Evolutionary conservation across 108 stramenopile species (phyloP), one percentile per base, ranked within the genome.

Genomic region (Nitzschia palea): DNA sequence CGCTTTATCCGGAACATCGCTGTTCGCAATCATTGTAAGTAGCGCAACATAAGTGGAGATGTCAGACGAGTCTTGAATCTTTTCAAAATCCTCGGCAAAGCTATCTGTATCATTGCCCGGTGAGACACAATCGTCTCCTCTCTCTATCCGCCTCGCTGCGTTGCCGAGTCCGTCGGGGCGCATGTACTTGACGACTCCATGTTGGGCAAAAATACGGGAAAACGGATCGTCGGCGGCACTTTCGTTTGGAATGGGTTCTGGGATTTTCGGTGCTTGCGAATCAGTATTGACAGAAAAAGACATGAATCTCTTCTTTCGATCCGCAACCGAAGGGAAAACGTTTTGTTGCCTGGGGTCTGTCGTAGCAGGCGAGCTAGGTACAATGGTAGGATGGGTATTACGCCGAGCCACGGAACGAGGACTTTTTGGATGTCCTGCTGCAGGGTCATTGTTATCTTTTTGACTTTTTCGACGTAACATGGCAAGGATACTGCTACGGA

Each of bases 81-180:
- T 18, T n/a, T 60, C 59, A 2, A 60, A 43, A 25, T 28, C 40
- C 17, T 22, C 4, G 23, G 17, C 22, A 1, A 42, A 5, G 26
- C 59, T 43, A 26, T 9, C 25, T 10, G 15, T 1, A 18, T 14
- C 59, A 15, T 40, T 42, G 18, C 22, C 47, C 4, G 4, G 18
- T 18, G 17, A 10, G 18, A 18, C 22, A 18, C 22, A 20, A 18
- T 48, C n/a, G n/a, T 20, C 22, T n/a, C 4, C n/a, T 48, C 9
- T 12, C 22, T 48, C n/a, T n/a, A n/a, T 48, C 12, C 20, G 36
- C 37, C 25, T 28, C 14, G 59, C 59, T 25, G 59, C 59, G 18
- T 60, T 40, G 12, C 59, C 59, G 43, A 42, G 37, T 23, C 62
- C 62, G 10, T 63, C 62, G 1, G 62, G 62, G 1, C 62, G 44